These are phyloP conservation scores for Diospyros kaki DNA, from an alignment of 148 eudicot genomes.

Conservation along the genomic window DNA sequence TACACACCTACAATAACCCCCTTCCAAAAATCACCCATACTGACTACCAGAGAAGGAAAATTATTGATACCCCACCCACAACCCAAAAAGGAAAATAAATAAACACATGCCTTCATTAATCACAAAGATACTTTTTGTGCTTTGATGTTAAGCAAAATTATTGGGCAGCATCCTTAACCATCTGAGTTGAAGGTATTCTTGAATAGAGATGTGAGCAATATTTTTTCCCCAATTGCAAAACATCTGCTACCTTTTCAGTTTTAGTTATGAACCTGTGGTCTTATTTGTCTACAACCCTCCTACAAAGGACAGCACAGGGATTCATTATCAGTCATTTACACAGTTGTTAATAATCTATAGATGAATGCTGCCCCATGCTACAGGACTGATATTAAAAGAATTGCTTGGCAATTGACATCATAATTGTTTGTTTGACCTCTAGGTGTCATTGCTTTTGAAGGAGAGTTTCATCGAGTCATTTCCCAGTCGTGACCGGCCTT, in stretches of 20 bases:
- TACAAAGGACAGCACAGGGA: not conserved
- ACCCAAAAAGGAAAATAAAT: too few species aligned
- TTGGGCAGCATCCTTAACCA: not conserved
- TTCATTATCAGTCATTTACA: not conserved
- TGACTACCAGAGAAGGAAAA: too few species aligned
- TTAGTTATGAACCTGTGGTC: not conserved
- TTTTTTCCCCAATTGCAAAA: not conserved
- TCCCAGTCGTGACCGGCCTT: constrained; percentile 72
- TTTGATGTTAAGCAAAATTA: too few species aligned
- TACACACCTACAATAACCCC: too few species aligned
- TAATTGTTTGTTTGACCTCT: constrained; percentile 14
- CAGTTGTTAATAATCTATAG: not conserved
- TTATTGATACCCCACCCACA: too few species aligned
- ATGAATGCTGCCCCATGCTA: not conserved
- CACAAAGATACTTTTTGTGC: too few species aligned
- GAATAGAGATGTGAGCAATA: not conserved
- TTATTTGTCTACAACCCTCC: not conserved
- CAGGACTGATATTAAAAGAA: not conserved
- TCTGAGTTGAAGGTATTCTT: not conserved
- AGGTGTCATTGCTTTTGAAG: constrained; percentile 91
- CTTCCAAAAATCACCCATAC: too few species aligned
- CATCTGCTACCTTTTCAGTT: not conserved
- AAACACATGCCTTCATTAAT: too few species aligned
- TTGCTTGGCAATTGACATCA: not conserved
- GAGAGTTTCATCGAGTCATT: constrained; percentile 97